Evolutionary conservation across 768 basidiomycete species (phyloP).

Genomic region (Tylopilus sp.): DNA sequence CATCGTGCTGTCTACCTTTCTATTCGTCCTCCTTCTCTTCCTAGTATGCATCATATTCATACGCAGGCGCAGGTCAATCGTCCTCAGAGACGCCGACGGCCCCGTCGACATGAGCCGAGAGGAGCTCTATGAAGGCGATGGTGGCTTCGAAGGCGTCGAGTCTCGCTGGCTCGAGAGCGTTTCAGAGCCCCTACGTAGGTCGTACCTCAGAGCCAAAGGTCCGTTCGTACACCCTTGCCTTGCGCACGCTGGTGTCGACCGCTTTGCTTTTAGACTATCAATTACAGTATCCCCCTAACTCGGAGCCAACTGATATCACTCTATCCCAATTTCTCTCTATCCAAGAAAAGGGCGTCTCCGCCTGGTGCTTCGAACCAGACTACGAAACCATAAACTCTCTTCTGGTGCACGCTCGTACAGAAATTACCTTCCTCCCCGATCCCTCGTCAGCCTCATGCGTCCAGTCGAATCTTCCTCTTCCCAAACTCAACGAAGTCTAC

Average conservation of each 20-base stretch:
- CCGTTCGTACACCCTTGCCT: constrained; percentile 18
- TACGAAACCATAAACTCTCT: constrained; percentile 92
- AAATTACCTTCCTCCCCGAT: constrained; percentile 97
- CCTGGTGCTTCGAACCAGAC: constrained; percentile 99
- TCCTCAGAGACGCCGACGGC: constrained; percentile 82
- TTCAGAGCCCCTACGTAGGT: constrained; percentile 57
- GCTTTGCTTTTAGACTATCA: constrained; percentile 61
- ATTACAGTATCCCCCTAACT: constrained; percentile 88
- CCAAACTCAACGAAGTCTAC: constrained; percentile 98
- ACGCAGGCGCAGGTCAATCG: constrained; percentile 71
- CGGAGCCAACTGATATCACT: constrained; percentile 96
- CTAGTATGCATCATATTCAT: constrained; percentile 86
- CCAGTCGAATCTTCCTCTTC: constrained; percentile 93
- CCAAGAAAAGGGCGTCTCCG: constrained; percentile 98
- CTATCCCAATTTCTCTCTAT: constrained; percentile 98
- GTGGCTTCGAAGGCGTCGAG: constrained; percentile 91
- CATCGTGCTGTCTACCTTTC: constrained; percentile 88
- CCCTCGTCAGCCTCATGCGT: constrained; percentile 93
- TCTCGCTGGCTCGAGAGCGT: constrained; percentile 89
- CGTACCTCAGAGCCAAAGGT: constrained; percentile 90
- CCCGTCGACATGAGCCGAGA: constrained; percentile 92
- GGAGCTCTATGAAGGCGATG: constrained; percentile 86
- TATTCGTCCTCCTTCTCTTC: constrained; percentile 90
- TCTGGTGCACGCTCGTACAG: constrained; percentile 92
- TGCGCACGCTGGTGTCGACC: neutral